Base-by-base conservation (phyloP, 1,284 basidiomycete genomes). In the Ustilago hordei region DNA sequence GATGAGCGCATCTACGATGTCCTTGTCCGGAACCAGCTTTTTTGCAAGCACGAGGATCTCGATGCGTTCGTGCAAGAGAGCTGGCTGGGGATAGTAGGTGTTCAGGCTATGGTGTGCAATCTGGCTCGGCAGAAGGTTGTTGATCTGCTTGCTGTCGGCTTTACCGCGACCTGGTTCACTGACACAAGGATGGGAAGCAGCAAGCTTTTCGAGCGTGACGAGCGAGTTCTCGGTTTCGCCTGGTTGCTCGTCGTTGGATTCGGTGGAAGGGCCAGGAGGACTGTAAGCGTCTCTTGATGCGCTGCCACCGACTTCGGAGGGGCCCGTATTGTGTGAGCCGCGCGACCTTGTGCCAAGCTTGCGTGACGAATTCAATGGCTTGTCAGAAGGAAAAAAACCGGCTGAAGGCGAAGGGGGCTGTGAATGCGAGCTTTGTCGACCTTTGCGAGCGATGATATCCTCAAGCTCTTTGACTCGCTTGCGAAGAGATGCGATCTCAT, bases 391-490 rank as follows among this genome's bases (percentile, higher is more conserved):
- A 15, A n/a, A 48, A 2, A 55, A 34, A 13, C 71, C 67, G 17
- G 50, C 23, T 3, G 68, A 68, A 15, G 64, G 48, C 2, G 62
- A 61, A 7, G 57, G 34, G 7, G 75, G 67, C 8, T 50, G 59
- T 2, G 69, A 50, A n/a, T 31, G 12, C 52, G 31, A 8, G 34
- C 43, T 43, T 5, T 39, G 50, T 19, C 36, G 31, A 31, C 4
- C 39, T 6, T 58, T 47, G 28, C 34, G 41, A 4, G 62, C 61
- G 0, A 72, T 23, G 39, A 66, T 52, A 7, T 54, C 19, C 43
- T 75, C 73, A 35, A 76, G 67, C 64, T 79, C 60, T 39, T 60
- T 62, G 60, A 75, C 63, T 12, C 73, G 64, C 43, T 64, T 64
- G 56, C 69, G 74, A 13, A 79, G 66, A 4, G 57, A 41, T 9